Evolutionary conservation across 352 stramenopile genomes (phyloP).

Genomic region (Phytopythium litorale): DNA sequence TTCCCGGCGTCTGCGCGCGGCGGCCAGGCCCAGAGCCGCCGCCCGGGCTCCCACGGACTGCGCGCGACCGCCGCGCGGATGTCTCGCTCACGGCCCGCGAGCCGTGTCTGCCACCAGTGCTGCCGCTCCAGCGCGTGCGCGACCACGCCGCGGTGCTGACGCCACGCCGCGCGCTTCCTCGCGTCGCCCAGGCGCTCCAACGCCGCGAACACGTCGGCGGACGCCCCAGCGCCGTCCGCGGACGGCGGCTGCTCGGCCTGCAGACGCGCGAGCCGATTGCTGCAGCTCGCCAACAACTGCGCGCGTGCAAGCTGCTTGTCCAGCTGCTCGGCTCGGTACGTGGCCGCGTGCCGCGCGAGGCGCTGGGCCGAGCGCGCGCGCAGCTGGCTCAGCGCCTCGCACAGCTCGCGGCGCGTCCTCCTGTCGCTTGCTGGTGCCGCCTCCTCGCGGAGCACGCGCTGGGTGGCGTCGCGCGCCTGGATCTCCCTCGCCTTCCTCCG

Average conservation of each 20-base stretch:
- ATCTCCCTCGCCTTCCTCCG: slow-evolving; percentile 16
- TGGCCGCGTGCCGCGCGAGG: slow-evolving; percentile 14
- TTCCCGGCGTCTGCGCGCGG: slow-evolving; percentile 1
- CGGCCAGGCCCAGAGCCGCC: slow-evolving; percentile 48
- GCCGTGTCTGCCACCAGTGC: slow-evolving; percentile 46
- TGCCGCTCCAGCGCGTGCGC: slow-evolving; percentile 25
- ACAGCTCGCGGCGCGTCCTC: slow-evolving; percentile 33
- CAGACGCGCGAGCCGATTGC: slow-evolving; percentile 36
- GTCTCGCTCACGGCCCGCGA: slow-evolving; percentile 41
- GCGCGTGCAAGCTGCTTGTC: slow-evolving; percentile 17
- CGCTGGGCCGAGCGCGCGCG: slow-evolving; percentile 19
- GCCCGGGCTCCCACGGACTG: slow-evolving; percentile 47
- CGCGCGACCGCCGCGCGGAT: slow-evolving; percentile 34
- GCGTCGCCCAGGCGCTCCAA: slow-evolving; percentile 15
- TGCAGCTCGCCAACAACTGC: slow-evolving; percentile 32
- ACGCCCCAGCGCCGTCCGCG: neutral
- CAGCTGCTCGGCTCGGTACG: slow-evolving; percentile 8
- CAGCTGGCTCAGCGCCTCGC: slow-evolving; percentile 32
- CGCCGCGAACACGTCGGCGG: neutral
- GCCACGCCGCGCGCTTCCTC: slow-evolving; percentile 32
- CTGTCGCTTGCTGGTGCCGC: slow-evolving; percentile 10
- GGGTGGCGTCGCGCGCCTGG: slow-evolving; percentile 5
- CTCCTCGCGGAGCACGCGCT: neutral
- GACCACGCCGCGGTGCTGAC: slow-evolving; percentile 29
- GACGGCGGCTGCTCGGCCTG: slow-evolving; percentile 16